Conservation (phyloP, 805 yeast genomes). For the Yamadazyma tumulicola region DNA sequence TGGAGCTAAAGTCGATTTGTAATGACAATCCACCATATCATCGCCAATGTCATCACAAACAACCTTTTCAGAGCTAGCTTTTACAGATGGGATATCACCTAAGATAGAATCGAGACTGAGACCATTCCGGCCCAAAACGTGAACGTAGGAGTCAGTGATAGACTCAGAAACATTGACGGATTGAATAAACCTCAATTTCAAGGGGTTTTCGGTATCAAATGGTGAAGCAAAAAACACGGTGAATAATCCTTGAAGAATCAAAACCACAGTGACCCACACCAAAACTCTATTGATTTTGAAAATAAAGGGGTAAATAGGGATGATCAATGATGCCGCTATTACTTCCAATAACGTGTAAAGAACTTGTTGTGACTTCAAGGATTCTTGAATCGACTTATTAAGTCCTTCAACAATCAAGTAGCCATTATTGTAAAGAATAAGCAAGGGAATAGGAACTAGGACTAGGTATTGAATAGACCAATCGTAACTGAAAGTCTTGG, state of each 20-base stretch:
- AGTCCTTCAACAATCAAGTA: constrained; percentile 59
- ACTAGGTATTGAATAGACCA: constrained; percentile 76
- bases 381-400: constrained; percentile 71
- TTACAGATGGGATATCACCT: constrained; percentile 62
- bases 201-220: constrained; percentile 59
- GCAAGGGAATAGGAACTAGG: constrained; percentile 62
- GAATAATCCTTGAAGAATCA: constrained; percentile 25
- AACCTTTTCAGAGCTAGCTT: constrained; percentile 24
- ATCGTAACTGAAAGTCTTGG: constrained; percentile 58
- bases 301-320: constrained; percentile 64
- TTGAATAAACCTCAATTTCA: constrained; percentile 72
- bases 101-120: constrained; percentile 44
- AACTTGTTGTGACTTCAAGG: constrained; percentile 38
- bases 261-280: constrained; percentile 23
- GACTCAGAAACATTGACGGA: constrained; percentile 44
- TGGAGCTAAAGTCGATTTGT: constrained; percentile 49
- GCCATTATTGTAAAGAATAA: constrained; percentile 52
- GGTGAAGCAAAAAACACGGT: constrained; percentile 46
- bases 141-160: constrained; percentile 33
- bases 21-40: constrained; percentile 55
- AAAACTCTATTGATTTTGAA: constrained; percentile 60
- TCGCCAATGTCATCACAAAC: constrained; percentile 35
- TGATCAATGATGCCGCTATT: constrained; percentile 28
- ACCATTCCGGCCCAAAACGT: constrained; percentile 50
- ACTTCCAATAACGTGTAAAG: constrained; percentile 26